A percentile compares a stretch with the other conserved stretches of the same genome.
phyloP scores from a whole-genome alignment of 2,329 filamentous ascomycete genomes.

The Lachnellula occidentalis region DNA sequence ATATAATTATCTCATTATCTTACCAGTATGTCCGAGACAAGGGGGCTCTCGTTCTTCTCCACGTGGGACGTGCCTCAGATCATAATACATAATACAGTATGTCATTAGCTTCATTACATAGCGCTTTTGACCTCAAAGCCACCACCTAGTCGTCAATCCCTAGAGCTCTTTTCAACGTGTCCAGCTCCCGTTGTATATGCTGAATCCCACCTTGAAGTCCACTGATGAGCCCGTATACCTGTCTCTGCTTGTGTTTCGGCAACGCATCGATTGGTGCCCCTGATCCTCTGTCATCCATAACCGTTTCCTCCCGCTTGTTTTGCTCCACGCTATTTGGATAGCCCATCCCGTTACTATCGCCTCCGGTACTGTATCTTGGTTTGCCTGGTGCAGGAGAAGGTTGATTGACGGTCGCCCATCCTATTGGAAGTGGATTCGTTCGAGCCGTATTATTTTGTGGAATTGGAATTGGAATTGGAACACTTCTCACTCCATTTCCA shows the following conservation, averaged over 20 bases:
- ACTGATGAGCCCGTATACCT: constrained; percentile 28
- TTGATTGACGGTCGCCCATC: constrained; percentile 23
- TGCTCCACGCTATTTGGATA: constrained; percentile 28
- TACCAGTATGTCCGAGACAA: neutral
- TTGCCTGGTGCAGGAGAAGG: constrained; percentile 4
- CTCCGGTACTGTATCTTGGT: constrained; percentile 25
- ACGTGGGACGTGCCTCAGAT: neutral
- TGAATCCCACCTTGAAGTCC: constrained; percentile 31
- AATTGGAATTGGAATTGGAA: neutral
- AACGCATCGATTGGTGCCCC: constrained; percentile 27
- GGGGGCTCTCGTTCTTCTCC: neutral
- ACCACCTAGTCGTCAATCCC: constrained; percentile 26
- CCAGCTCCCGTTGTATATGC: constrained; percentile 28
- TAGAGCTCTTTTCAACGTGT: constrained; percentile 26
- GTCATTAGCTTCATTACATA: neutral
- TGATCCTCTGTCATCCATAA: constrained; percentile 16
- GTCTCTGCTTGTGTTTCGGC: constrained; percentile 29
- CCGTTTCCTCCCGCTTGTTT: constrained; percentile 18
- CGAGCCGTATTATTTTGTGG: constrained; percentile 5
- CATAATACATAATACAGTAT: neutral
- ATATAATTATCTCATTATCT: neutral
- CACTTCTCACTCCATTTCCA: constrained; percentile 9
- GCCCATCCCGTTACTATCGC: constrained; percentile 34
- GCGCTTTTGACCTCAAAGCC: neutral
- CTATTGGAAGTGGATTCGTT: constrained; percentile 15